Evolutionary conservation across 768 basidiomycete species (phyloP), one percentile per base, ranked within the genome.

Genomic region (Exidia glandulosa): DNA sequence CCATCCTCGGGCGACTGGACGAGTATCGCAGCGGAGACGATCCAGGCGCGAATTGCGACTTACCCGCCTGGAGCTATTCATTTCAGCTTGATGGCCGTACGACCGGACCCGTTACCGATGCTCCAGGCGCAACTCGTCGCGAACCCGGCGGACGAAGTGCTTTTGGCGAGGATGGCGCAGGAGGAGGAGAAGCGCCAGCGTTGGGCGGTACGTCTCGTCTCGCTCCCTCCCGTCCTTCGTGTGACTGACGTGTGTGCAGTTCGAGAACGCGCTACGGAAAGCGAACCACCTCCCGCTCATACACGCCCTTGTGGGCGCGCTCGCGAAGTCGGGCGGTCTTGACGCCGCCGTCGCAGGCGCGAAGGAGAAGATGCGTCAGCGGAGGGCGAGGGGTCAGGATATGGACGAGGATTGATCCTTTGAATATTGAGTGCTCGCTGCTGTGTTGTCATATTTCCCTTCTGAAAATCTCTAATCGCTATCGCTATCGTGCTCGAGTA

Each of bases 31-130:
- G 82, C 89, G 67, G 86, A 87, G 64, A 88, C 88, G 29, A 90
- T 98, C 57, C 88, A 95, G 71, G 76, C 77, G 30, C 82, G 95
- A 63, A 99, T 99, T 74, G 83, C 80, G 25, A 94, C 90, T 12
- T 95, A 99, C 72, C 93, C 93, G 10, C 72, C 81, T 23, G 93
- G 89, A 64, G 85, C 94, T 62, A n/a, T n/a, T n/a, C 90, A 94
- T 69, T 97, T 97, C 76, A 94, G 88, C 71, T 81, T 97, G 34
- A 82, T 96, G 34, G 92, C 90, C 5, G 75, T 99, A 48, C 86
- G 87, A 59, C 84, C 88, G 47, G 88, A 92, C 68, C 88, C 90
- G 32, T 65, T 96, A 29, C 88, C 88, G 13, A 66, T 71, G 4
- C 78, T 97, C 27, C 80, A 84, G 68, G 68, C 76, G 27, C 82